A percentile compares a stretch with the other conserved stretches of the same genome.
phyloP scores from a whole-genome alignment of 78 protist species.

The Dictyostelium discoideum region dicty_2.7 NC_007090.3:4766001-4766500 shows the following conservation, averaged over 20 bases:
- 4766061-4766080: constrained; percentile 70
- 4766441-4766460: neutral
- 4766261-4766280: constrained; percentile 72
- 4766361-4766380: neutral
- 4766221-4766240: constrained; percentile 62
- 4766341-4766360: neutral
- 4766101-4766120: constrained; percentile 78
- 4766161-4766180: constrained; percentile 45
- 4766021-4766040: constrained; percentile 81
- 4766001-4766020: constrained; percentile 93
- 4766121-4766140: constrained; percentile 51
- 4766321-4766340: constrained; percentile 84
- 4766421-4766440: neutral
- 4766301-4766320: constrained; percentile 84
- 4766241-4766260: constrained; percentile 83
- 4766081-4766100: constrained; percentile 69
- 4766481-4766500: neutral
- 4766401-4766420: neutral
- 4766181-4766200: constrained; percentile 38
- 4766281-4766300: constrained; percentile 68
- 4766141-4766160: constrained; percentile 67
- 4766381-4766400: neutral
- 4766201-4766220: constrained; percentile 60
- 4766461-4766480: neutral
- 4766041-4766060: constrained; percentile 13